Percentiles rank a stretch among this genome's conserved stretches.
Evolutionary conservation across 2,329 filamentous ascomycete species (phyloP).

Genomic region (Claviceps spartinae): DNA sequence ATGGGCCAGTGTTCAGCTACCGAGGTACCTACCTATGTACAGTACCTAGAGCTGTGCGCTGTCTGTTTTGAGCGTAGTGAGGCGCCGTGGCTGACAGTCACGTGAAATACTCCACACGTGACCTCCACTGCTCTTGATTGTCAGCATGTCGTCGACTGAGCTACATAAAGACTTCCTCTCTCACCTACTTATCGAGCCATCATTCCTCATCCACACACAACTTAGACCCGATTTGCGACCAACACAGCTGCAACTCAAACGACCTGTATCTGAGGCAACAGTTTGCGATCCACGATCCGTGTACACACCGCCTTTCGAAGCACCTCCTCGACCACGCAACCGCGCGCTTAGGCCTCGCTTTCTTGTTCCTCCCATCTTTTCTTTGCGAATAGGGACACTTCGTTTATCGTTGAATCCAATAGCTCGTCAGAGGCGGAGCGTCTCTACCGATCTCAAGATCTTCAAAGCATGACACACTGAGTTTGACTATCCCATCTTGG

Average conservation of each 20-base stretch:
- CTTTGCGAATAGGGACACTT: neutral
- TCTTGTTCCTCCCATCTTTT: neutral
- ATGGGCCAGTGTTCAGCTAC: too few relatives aligned
- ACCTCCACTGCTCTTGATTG: neutral
- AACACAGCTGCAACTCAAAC: neutral
- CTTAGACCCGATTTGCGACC: neutral
- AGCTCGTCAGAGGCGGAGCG: neutral
- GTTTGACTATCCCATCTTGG: conserved; percentile 1
- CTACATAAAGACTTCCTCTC: neutral
- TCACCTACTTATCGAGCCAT: neutral
- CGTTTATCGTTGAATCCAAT: neutral
- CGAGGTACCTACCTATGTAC: too few relatives aligned
- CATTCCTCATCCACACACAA: neutral
- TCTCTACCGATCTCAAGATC: neutral
- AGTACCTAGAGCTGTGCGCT: neutral
- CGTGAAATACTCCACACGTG: neutral
- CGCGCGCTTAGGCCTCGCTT: neutral
- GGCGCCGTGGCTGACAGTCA: neutral
- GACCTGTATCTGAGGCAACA: neutral
- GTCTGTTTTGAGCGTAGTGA: neutral
- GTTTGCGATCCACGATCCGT: neutral
- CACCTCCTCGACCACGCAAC: neutral
- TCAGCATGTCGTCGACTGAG: too few relatives aligned
- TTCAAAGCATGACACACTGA: conserved; percentile 3
- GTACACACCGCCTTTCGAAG: neutral